Evolutionary conservation across 2,329 filamentous ascomycete genomes (phyloP).

Genomic region (Harringtonia aguacate): DNA sequence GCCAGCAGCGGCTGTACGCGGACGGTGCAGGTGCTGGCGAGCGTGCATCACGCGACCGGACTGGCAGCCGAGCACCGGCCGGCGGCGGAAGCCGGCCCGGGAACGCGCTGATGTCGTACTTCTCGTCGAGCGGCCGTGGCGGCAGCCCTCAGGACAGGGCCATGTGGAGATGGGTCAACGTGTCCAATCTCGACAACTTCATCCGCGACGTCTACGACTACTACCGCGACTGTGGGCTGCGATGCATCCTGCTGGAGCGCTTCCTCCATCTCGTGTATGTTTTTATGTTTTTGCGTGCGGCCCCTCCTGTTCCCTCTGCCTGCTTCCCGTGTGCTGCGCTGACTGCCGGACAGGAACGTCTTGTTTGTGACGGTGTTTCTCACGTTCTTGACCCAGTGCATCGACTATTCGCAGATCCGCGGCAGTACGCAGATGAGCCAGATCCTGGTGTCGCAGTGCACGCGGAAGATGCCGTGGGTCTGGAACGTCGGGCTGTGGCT

Average conservation of each 20-base stretch:
- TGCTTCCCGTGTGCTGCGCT: slow-evolving; percentile 3
- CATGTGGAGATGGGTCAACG: slow-evolving; percentile 88
- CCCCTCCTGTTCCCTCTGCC: background rate
- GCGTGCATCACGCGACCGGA: slow-evolving; percentile 15
- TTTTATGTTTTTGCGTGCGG: no score
- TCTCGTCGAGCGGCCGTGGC: slow-evolving; percentile 6
- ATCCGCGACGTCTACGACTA: slow-evolving; percentile 79
- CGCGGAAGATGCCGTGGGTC: slow-evolving; percentile 58
- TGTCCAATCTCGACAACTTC: slow-evolving; percentile 80
- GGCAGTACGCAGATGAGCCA: slow-evolving; percentile 47
- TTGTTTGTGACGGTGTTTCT: slow-evolving; percentile 74
- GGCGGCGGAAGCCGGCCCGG: slow-evolving; percentile 1
- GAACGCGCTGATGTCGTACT: slow-evolving; percentile 11
- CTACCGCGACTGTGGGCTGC: slow-evolving; percentile 71
- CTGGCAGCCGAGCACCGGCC: slow-evolving; percentile 7
- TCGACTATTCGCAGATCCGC: slow-evolving; percentile 68
- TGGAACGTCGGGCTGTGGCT: slow-evolving; percentile 77
- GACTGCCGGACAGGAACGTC: slow-evolving; percentile 47
- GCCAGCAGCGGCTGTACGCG: slow-evolving; percentile 38
- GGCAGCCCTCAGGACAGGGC: slow-evolving; percentile 56
- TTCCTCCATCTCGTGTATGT: slow-evolving; percentile 62
- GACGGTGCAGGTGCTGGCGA: slow-evolving; percentile 20
- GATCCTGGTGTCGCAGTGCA: slow-evolving; percentile 62
- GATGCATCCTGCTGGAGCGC: slow-evolving; percentile 69
- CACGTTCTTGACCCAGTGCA: slow-evolving; percentile 75